phyloP scores from a whole-genome alignment of 1,284 basidiomycete genomes.

The Microstroma glucosiphilum region DNA sequence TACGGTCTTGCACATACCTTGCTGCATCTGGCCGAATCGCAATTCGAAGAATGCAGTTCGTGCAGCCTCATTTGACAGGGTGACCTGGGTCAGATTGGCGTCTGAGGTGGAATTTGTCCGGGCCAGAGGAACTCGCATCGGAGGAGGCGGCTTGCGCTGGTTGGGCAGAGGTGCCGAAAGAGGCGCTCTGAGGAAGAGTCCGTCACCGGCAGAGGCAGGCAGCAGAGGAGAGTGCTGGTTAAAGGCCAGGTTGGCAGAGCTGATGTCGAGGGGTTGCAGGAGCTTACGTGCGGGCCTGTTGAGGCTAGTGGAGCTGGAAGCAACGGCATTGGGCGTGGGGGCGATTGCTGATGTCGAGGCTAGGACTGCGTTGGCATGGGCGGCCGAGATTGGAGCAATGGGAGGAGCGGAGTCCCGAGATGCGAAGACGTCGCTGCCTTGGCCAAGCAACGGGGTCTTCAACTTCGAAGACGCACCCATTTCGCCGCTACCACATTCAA shows the following conservation, averaged over 20 bases:
- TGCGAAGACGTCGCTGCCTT: constrained; percentile 10
- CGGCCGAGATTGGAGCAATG: not conserved
- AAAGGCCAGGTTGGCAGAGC: constrained; percentile 25
- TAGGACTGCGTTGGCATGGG: not conserved
- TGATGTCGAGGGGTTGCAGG: constrained; percentile 27
- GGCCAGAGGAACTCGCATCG: constrained; percentile 1
- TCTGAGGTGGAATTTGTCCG: not conserved
- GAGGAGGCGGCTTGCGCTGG: not conserved
- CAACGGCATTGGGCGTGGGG: not conserved
- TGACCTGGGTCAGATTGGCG: constrained; percentile 11
- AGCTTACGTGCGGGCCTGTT: not conserved
- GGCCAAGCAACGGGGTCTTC: constrained; percentile 8
- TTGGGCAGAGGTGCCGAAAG: constrained; percentile 25
- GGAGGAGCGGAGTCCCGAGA: not conserved
- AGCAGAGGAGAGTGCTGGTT: constrained; percentile 2
- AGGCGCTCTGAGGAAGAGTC: constrained; percentile 11
- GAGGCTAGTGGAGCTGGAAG: too few species aligned
- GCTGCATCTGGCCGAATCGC: constrained; percentile 53
- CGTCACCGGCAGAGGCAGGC: not conserved
- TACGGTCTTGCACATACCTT: constrained; percentile 56
- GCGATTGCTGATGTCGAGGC: not conserved
- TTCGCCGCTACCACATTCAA: not conserved
- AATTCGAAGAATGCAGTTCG: constrained; percentile 44
- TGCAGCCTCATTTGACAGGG: constrained; percentile 18
- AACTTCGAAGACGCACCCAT: not conserved